Base-by-base conservation (phyloP, 2,329 filamentous ascomycete species). In the Neophaeococcomyces mojaviensis region DNA sequence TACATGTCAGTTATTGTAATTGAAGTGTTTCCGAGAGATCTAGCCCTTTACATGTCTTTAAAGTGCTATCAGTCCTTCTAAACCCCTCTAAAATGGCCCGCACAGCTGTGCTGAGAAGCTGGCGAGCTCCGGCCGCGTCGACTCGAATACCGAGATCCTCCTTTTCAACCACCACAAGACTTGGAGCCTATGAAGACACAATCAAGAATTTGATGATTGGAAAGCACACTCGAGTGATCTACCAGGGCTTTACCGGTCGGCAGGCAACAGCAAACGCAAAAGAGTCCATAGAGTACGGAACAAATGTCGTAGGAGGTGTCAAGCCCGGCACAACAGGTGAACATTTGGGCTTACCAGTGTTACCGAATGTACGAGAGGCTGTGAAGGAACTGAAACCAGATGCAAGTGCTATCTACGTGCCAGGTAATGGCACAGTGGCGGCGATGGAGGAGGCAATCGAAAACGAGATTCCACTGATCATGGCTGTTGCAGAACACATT, bases 361-460 rank as follows among this genome's bases (percentile, higher is more conserved):
- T 88, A 16, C 81, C 84, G 1, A 80, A 76, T 35, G 81, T 89
- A 24, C 72, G 73, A 57, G 77, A 74, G 59, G 86, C 86, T 5
- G 79, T 84, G 67, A 76, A 83, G 54, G 70, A 77, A 55, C 67
- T 87, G 31, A 85, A 81, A 56, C 85, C 86, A 2, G 80, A 88
- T 65, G 86, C 84, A 3, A 88, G 85, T 1, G 84, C 81, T 3
- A 84, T 90, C 46, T 89, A 87, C 55, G 86, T 89, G 2, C 81
- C 85, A 1, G 84, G 85, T n/a, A 77, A 81, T 49, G 78, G 84
- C 53, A 86, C 85, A 1, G 73, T 81, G 0, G 71, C 72, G 20
- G 86, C 86, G 0, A 88, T 90, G 56, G 81, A 86, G 61, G 84
- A 89, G 61, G 85, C 86, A 1, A 85, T 88, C 43, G 84, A 82